Conservation (phyloP, 192 early-diverging fungal species). For the Dispira simplex region DNA sequence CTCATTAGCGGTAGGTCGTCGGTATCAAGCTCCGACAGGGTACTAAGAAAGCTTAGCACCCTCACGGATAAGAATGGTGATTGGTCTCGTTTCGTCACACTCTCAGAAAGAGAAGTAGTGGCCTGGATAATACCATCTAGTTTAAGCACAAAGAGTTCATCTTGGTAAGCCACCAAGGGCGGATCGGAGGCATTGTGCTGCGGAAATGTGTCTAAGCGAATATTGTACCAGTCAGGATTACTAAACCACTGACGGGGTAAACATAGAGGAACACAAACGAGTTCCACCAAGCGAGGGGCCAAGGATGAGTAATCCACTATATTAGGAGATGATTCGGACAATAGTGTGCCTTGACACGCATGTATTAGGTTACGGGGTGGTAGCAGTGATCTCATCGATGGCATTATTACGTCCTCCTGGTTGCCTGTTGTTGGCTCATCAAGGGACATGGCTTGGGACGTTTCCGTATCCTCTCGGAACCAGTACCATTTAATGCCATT, state of each 20-base stretch:
- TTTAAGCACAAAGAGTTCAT: constrained; percentile 1
- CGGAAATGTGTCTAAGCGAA: neutral
- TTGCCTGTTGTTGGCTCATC: neutral
- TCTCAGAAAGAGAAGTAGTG: neutral
- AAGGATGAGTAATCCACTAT: too few relatives aligned
- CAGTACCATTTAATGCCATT: neutral
- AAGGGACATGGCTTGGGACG: neutral
- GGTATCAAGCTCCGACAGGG: neutral
- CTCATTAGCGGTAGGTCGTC: neutral
- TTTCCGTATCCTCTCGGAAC: neutral
- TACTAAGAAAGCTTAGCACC: constrained; percentile 2
- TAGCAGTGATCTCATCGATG: neutral
- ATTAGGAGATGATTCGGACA: neutral
- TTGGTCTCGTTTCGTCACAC: neutral
- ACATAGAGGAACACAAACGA: neutral
- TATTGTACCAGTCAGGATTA: constrained; percentile 1
- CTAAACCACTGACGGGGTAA: constrained; percentile 8
- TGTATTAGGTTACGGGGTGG: too few relatives aligned
- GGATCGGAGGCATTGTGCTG: neutral
- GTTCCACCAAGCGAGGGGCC: neutral
- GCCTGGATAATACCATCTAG: constrained; percentile 1
- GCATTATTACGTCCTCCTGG: neutral
- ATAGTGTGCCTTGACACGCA: neutral
- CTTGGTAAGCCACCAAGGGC: neutral
- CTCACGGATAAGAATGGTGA: neutral